Base-by-base conservation (phyloP, 2,329 filamentous ascomycete genomes). In the Fusarium sp. region DNA sequence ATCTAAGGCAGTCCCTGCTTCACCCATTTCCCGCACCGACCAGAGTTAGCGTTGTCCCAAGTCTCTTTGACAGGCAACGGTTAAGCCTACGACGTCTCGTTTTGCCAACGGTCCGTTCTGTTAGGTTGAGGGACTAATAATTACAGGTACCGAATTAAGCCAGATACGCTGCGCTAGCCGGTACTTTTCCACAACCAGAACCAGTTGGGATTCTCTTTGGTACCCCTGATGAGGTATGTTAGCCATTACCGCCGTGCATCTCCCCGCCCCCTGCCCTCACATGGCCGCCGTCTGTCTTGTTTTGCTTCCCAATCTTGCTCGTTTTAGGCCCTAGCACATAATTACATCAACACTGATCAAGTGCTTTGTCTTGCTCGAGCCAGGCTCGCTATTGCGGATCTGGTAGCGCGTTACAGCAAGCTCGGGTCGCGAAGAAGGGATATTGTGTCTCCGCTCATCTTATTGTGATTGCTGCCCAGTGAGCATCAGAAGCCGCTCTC, bases 61-160 rank as follows among this genome's bases (percentile, higher is more conserved):
- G 61, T 68, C 56, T 69, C 64, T 63, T 55, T 76, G 75, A 77
- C 75, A 77, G 73, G 55, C 75, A 75, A 76, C 72, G 72, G 75
- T 74, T 70, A 74, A 72, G 68, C 67, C 75, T 69, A 63, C 63
- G 61, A 57, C 53, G 63, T 70, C 63, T 77, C 60, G 63, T 39
- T 77, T 66, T 69, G 72, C 54, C 32, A 75, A 70, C 63, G 67
- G 72, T 68, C 74, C 60, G 47, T 55, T 57, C 54, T 60, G 55
- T 24, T 61, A 66, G 63, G 65, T 63, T 63, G 61, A 69, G 55
- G 56, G 26, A 50, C 51, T 38, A 39, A 28, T 39, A 54, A 28
- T 17, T 54, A 11, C 20, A n/a, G 24, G 24, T 54, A 28, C 51
- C 51, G 24, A 54, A 54, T 54, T 17, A 28, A 39, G 35, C 51